phyloP scores from a whole-genome alignment of 2,329 filamentous ascomycete species.

The Epichloe amarillans region DNA sequence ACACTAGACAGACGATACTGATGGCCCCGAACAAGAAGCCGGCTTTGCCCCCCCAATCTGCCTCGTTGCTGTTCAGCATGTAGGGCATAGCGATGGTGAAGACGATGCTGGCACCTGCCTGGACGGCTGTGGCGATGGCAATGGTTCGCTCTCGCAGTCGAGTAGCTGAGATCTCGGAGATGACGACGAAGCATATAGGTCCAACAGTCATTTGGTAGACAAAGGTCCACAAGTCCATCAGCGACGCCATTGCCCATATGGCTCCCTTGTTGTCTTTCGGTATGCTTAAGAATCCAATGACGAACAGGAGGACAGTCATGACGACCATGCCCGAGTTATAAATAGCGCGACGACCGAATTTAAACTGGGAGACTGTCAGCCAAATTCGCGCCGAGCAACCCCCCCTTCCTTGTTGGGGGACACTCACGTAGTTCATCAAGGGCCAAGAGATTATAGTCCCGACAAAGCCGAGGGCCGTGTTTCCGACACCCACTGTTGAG shows the following conservation, averaged over 20 bases:
- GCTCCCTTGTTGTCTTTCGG: constrained; percentile 17
- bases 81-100: constrained; percentile 17
- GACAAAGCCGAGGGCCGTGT: constrained; percentile 27
- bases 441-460: constrained; percentile 28
- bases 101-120: constrained; percentile 12
- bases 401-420: not conserved
- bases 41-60: constrained; percentile 21
- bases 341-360: constrained; percentile 26
- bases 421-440: constrained; percentile 19
- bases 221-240: constrained; percentile 29
- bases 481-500: constrained; percentile 18
- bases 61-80: constrained; percentile 19
- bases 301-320: constrained; percentile 24
- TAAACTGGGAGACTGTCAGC: constrained; percentile 6
- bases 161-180: constrained; percentile 25
- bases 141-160: constrained; percentile 20
- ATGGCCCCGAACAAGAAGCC: constrained; percentile 18
- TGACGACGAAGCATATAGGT: constrained; percentile 28
- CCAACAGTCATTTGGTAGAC: constrained; percentile 28
- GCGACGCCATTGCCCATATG: constrained; percentile 24
- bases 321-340: constrained; percentile 16
- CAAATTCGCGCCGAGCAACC: not conserved
- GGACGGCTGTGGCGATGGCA: constrained; percentile 16
- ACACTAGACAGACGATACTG: constrained; percentile 12
- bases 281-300: constrained; percentile 28